Percentiles rank a stretch among this genome's conserved stretches.
These are phyloP conservation scores for Chaetomidium leptoderma DNA, from an alignment of 495 filamentous ascomycete genomes.

Conservation along the genomic window DNA sequence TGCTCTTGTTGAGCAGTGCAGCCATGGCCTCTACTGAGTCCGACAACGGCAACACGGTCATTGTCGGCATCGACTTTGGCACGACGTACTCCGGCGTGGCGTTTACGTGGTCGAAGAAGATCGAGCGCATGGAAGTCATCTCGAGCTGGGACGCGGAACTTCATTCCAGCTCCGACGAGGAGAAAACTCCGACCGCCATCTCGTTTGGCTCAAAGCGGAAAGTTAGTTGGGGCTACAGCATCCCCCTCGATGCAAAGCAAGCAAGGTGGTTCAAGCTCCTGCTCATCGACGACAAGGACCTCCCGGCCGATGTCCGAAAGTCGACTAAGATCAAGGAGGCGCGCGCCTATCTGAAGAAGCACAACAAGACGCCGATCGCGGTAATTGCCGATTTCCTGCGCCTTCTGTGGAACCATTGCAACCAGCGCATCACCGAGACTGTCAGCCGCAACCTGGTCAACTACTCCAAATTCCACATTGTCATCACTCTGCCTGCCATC, in stretches of 20 bases:
- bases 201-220: slow-evolving; percentile 2
- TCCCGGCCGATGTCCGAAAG: slow-evolving; percentile 10
- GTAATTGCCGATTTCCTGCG: slow-evolving; percentile 26
- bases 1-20: not conserved
- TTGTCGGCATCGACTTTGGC: slow-evolving; percentile 20
- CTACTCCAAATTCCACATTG: slow-evolving; percentile 21
- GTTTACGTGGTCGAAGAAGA: slow-evolving; percentile 11
- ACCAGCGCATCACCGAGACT: slow-evolving; percentile 10
- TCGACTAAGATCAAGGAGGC: slow-evolving; percentile 16
- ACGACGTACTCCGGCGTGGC: slow-evolving; percentile 19
- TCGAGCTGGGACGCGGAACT: slow-evolving; percentile 17
- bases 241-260: slow-evolving; percentile 15
- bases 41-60: not conserved
- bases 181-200: slow-evolving; percentile 23
- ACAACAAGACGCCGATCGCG: slow-evolving; percentile 18
- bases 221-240: slow-evolving; percentile 28
- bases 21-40: not conserved
- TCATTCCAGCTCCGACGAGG: slow-evolving; percentile 13
- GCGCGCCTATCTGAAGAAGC: slow-evolving; percentile 5
- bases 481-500: slow-evolving; percentile 31
- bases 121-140: slow-evolving; percentile 15
- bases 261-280: slow-evolving; percentile 36
- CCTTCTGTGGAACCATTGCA: slow-evolving; percentile 24
- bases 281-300: slow-evolving; percentile 26
- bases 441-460: slow-evolving; percentile 11